These are phyloP conservation scores for Uncinocarpus reesii DNA, from an alignment of 2,329 filamentous ascomycete genomes.

Conservation along the genomic window DNA sequence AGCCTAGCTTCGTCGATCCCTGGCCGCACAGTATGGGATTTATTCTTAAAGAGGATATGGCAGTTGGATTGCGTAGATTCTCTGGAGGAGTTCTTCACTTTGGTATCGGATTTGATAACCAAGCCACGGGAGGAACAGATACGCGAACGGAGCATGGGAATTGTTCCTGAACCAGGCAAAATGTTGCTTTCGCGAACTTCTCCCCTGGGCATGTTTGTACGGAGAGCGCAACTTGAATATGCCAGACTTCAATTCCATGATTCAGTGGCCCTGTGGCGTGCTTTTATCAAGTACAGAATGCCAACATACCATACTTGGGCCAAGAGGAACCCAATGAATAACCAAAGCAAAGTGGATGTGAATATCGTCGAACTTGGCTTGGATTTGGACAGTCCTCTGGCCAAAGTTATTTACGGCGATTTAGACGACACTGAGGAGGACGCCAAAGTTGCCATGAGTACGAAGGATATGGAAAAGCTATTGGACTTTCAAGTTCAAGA, in stretches of 20 bases:
- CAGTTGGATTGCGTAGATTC: conserved; percentile 69
- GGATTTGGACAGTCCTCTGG: conserved; percentile 41
- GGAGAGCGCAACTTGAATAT: conserved; percentile 69
- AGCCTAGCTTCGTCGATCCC: conserved; percentile 47
- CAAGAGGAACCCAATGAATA: conserved; percentile 41
- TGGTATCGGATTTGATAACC: conserved; percentile 48
- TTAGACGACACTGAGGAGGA: conserved; percentile 34
- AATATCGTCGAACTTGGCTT: conserved; percentile 52
- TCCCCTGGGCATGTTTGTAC: conserved; percentile 70
- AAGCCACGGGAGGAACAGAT: conserved; percentile 54
- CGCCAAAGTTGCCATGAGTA: conserved; percentile 48
- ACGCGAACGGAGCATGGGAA: conserved; percentile 45
- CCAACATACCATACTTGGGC: conserved; percentile 57
- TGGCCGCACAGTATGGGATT: conserved; percentile 76
- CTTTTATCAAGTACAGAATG: conserved; percentile 69
- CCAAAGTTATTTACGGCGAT: conserved; percentile 43
- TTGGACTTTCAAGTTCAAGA: conserved; percentile 81
- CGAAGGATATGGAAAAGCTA: conserved; percentile 68
- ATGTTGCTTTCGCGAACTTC: conserved; percentile 62
- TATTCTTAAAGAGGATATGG: conserved; percentile 75
- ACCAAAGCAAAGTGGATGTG: conserved; percentile 47
- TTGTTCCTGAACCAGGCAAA: conserved; percentile 40
- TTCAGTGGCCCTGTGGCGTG: conserved; percentile 65
- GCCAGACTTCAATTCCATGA: conserved; percentile 70
- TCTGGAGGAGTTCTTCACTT: conserved; percentile 64